Evolutionary conservation across 129 eudicot species (phyloP).

Genomic region (Calendula officinalis): DNA sequence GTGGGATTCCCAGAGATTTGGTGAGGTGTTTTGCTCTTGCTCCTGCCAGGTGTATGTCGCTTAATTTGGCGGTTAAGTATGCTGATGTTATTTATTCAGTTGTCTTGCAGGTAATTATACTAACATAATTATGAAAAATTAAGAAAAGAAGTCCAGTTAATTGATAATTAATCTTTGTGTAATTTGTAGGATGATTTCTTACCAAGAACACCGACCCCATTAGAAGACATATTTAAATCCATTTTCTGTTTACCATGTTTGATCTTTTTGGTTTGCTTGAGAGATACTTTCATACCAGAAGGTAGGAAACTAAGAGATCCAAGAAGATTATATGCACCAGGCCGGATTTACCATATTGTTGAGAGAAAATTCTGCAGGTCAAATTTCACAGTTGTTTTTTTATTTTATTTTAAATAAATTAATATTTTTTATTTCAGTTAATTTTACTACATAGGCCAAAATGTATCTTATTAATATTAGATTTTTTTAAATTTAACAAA

Average conservation of each 20-base stretch:
- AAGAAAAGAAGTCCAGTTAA: no score
- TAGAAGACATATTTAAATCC: slow-evolving; percentile 85
- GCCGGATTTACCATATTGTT: slow-evolving; percentile 86
- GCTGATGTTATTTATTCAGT: slow-evolving; percentile 76
- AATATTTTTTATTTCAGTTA: slow-evolving; percentile 6
- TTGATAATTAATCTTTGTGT: not conserved
- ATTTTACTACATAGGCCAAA: no score
- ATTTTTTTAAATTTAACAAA: no score
- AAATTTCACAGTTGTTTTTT: not conserved
- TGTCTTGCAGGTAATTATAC: slow-evolving; percentile 56
- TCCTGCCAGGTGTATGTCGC: slow-evolving; percentile 86
- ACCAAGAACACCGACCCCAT: slow-evolving; percentile 88
- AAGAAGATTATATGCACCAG: slow-evolving; percentile 90
- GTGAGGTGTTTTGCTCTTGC: slow-evolving; percentile 74
- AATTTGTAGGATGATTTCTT: slow-evolving; percentile 78
- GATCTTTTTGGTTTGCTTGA: slow-evolving; percentile 67
- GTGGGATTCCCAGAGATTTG: slow-evolving; percentile 69
- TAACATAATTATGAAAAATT: not conserved
- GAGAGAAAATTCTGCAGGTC: slow-evolving; percentile 90
- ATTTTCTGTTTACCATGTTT: slow-evolving; percentile 90
- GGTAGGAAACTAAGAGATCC: slow-evolving; percentile 75
- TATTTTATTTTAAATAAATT: not conserved
- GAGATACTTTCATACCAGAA: slow-evolving; percentile 91
- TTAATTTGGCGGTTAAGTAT: slow-evolving; percentile 83
- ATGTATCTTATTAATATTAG: no score